phyloP scores from a whole-genome alignment of 129 eudicot genomes.

The Pseudognaphalium luteoalbum region DNA sequence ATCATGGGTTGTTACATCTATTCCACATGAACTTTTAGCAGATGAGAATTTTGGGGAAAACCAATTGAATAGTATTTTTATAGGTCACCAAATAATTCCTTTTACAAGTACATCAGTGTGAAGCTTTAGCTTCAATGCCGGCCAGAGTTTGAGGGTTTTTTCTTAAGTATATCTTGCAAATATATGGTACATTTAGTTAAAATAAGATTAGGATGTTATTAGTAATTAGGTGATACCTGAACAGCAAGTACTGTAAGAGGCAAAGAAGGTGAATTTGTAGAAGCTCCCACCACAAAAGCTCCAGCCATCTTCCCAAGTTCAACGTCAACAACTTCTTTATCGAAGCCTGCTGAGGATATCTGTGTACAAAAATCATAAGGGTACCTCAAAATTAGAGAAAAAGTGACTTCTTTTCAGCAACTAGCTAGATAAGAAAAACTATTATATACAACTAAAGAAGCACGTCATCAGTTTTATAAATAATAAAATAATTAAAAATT shows the following conservation, averaged over 20 bases:
- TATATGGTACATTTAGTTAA: too few species aligned
- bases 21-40: too few species aligned
- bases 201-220: background rate
- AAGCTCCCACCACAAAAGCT: conserved; percentile 60
- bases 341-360: conserved; percentile 55
- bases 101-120: too few species aligned
- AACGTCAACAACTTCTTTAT: conserved; percentile 47
- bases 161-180: too few species aligned
- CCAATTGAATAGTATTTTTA: too few species aligned
- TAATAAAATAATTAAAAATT: background rate
- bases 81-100: too few species aligned
- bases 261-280: conserved; percentile 60
- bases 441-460: background rate
- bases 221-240: conserved; percentile 47
- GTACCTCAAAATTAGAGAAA: background rate
- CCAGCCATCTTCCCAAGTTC: conserved; percentile 73
- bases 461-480: background rate
- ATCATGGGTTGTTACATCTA: too few species aligned
- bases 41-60: too few species aligned
- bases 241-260: conserved; percentile 72
- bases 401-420: background rate
- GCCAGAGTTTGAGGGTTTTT: background rate
- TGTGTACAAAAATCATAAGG: background rate
- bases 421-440: background rate
- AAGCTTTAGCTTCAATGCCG: too few species aligned